A percentile compares a stretch with the other conserved stretches of the same genome.
Evolutionary conservation across 805 yeast genomes (phyloP).

Genomic region (Yarrowia hollandica): DNA sequence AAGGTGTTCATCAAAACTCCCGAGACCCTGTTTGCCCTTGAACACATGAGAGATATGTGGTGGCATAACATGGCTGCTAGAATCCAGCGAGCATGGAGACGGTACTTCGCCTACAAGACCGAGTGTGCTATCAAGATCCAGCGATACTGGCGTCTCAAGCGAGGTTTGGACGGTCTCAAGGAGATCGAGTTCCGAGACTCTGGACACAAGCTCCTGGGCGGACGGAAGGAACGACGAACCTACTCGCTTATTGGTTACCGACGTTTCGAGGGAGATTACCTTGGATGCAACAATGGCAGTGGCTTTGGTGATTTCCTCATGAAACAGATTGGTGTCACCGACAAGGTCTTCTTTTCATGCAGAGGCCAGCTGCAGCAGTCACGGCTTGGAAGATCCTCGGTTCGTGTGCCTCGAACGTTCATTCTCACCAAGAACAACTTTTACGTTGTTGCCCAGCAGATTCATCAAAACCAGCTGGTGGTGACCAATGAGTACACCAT

Average conservation of each 20-base stretch:
- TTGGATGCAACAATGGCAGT: conserved; percentile 76
- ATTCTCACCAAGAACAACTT: conserved; percentile 64
- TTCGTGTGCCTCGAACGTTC: conserved; percentile 69
- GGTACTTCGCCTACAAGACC: conserved; percentile 72
- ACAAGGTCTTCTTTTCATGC: conserved; percentile 70
- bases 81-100: conserved; percentile 95
- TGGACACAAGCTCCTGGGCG: conserved; percentile 69
- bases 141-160: conserved; percentile 75
- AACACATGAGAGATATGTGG: conserved; percentile 92
- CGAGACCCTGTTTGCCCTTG: conserved; percentile 91
- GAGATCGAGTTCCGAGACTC: conserved; percentile 81
- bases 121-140: conserved; percentile 85
- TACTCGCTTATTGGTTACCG: conserved; percentile 85
- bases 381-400: conserved; percentile 91
- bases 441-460: conserved; percentile 70
- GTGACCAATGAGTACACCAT: conserved; percentile 65
- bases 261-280: conserved; percentile 90
- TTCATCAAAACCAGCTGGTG: conserved; percentile 60
- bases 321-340: conserved; percentile 66
- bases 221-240: conserved; percentile 84
- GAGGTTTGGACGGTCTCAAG: conserved; percentile 64
- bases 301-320: conserved; percentile 75
- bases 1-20: conserved; percentile 96
- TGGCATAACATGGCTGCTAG: conserved; percentile 99
- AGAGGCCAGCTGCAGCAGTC: conserved; percentile 79